Evolutionary conservation across 495 filamentous ascomycete genomes (phyloP), one percentile per base, ranked within the genome.

Genomic region (Lophiotrema nucula): DNA sequence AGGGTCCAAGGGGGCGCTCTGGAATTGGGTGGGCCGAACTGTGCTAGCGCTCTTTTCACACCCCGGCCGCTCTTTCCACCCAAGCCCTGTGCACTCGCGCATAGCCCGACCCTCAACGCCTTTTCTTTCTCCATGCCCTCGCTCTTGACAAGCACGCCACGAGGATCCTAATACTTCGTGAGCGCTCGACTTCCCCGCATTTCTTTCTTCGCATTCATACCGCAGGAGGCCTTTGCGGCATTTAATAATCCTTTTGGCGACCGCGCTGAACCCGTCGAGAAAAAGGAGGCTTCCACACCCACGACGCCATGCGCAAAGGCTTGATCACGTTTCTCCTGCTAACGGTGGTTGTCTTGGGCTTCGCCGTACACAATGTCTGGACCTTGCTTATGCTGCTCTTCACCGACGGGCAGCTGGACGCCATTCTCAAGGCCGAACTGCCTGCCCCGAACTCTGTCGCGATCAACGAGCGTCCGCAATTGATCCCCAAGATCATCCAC

Each of bases 401-500:
- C 52, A 68, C 72, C 67, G 68, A 73, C 49, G 75, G 75, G 57
- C 60, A 66, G 39, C 66, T 70, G 23, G 66, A 77, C 52, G 70
- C 68, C n/a, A 74, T 77, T 35, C 68, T 69, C 12, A 73, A 73
- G 50, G 61, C 67, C 25, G 72, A 76, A 69, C 71, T 75, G 16
- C 72, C 73, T n/a, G 66, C 66, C 1, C 66, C 65, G 12, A 60
- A 63, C 47, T 67, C 67, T 0, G 39, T n/a, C 45, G 38, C 35
- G 33, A 78, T 84, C 46, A 79, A 81, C 60, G 72, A 74, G 45
- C 77, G 80, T 31, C 80, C 81, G 10, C 82, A 85, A 60, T 72
- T 89, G 47, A 91, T 95, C 47, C 90, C 90, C 31, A 92, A 91
- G 76, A 92, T 95, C 57, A 89, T 95, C 52, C 90, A 95, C 69